These are phyloP conservation scores for Phialophora expanda DNA, from an alignment of 2,329 filamentous ascomycete genomes.

Conservation along the genomic window DNA sequence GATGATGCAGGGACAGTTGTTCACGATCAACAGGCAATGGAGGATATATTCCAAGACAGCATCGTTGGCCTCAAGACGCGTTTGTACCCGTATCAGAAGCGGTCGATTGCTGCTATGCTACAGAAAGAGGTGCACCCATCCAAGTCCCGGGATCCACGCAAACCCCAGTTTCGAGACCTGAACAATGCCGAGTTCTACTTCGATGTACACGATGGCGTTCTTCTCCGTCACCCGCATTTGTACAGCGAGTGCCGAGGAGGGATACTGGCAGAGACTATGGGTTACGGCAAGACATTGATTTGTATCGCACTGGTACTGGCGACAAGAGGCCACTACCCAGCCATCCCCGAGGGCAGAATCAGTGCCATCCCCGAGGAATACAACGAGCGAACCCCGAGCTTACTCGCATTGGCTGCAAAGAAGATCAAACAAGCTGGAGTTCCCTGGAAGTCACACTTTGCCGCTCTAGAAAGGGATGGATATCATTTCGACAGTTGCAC, in stretches of 20 bases:
- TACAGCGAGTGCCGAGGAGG: slow-evolving; percentile 77
- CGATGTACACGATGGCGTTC: slow-evolving; percentile 66
- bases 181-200: slow-evolving; percentile 70
- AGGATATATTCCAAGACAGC: slow-evolving; percentile 42
- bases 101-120: slow-evolving; percentile 82
- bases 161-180: slow-evolving; percentile 66
- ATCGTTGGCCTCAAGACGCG: slow-evolving; percentile 57
- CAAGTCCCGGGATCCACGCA: slow-evolving; percentile 72
- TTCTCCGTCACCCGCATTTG: slow-evolving; percentile 68
- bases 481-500: slow-evolving; percentile 62
- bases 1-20: slow-evolving; percentile 41
- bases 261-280: slow-evolving; percentile 57
- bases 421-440: slow-evolving; percentile 68
- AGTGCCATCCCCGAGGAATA: slow-evolving; percentile 48
- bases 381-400: slow-evolving; percentile 61
- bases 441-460: slow-evolving; percentile 72
- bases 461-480: slow-evolving; percentile 55
- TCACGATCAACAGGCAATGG: slow-evolving; percentile 47
- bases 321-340: slow-evolving; percentile 71
- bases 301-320: slow-evolving; percentile 77
- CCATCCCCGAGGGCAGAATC: slow-evolving; percentile 67
- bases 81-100: slow-evolving; percentile 78
- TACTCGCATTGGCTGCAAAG: slow-evolving; percentile 78
- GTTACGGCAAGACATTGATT: slow-evolving; percentile 83
- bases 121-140: slow-evolving; percentile 74